Percentiles rank a stretch among this genome's conserved stretches.
These are phyloP conservation scores for Fusarium kyushuense DNA, from an alignment of 2,329 filamentous ascomycete species.

Conservation along the genomic window DNA sequence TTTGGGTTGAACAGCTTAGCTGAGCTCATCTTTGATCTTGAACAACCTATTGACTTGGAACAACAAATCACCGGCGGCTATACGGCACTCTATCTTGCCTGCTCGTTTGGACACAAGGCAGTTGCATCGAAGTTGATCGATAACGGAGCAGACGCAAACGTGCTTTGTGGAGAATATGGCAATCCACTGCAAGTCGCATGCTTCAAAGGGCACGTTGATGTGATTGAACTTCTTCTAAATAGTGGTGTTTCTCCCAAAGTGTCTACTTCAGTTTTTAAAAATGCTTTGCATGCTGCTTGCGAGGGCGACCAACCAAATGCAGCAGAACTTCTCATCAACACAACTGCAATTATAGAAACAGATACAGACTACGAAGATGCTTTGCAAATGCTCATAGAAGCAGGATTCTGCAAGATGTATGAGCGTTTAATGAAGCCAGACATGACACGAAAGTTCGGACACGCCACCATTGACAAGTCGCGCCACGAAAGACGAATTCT, in stretches of 20 bases:
- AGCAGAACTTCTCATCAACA: background rate
- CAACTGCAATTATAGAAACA: background rate
- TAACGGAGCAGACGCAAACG: background rate
- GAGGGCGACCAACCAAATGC: background rate
- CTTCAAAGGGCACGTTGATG: background rate
- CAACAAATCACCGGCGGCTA: background rate
- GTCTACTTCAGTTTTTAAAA: background rate
- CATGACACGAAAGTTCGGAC: background rate
- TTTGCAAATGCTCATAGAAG: too few relatives aligned
- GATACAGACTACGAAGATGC: background rate
- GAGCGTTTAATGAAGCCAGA: background rate
- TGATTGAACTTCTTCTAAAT: background rate
- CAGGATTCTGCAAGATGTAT: background rate
- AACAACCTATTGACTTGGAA: too few relatives aligned
- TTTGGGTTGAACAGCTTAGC: too few relatives aligned
- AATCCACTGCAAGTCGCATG: slow-evolving; percentile 8
- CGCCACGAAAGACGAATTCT: background rate
- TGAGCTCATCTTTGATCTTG: too few relatives aligned
- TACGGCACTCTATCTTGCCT: slow-evolving; percentile 9
- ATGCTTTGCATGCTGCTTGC: slow-evolving; percentile 1
- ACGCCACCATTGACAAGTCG: background rate
- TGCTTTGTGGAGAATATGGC: background rate
- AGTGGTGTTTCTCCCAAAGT: background rate
- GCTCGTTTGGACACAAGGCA: background rate
- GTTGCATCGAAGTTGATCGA: too few relatives aligned